These are phyloP conservation scores for Saccharomyces uvarum DNA, from an alignment of 1,139 yeast species.

Conservation along the genomic window DNA sequence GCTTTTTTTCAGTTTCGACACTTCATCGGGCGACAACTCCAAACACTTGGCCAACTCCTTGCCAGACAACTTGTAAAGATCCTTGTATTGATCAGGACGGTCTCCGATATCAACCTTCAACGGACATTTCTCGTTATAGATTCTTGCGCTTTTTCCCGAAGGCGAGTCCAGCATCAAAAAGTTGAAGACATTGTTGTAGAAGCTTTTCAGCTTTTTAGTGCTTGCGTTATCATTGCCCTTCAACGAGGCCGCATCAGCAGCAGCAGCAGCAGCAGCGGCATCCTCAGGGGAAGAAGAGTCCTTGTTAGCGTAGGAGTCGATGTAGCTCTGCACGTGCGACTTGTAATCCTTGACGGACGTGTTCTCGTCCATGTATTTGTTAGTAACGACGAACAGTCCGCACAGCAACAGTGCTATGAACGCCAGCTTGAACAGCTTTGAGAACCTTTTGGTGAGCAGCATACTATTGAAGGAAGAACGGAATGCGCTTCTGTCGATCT, in stretches of 20 bases:
- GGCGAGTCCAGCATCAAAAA: conserved; percentile 21
- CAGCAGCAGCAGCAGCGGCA: conserved; percentile 1
- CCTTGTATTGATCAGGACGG: conserved; percentile 19
- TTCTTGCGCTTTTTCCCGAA: conserved; percentile 18
- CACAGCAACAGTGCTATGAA: conserved; percentile 10
- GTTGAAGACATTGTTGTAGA: conserved; percentile 24
- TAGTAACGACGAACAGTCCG: conserved; percentile 10
- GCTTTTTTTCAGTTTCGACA: conserved; percentile 40
- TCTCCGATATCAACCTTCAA: conserved; percentile 23
- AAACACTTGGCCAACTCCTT: conserved; percentile 23
- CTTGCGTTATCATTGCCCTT: conserved; percentile 5
- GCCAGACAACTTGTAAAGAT: conserved; percentile 22
- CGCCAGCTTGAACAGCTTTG: conserved; percentile 17
- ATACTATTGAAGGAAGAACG: conserved; percentile 1
- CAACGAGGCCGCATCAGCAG: background rate
- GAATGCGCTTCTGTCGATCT: background rate
- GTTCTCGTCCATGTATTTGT: conserved; percentile 11
- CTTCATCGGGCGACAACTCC: conserved; percentile 42
- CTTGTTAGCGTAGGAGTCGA: background rate
- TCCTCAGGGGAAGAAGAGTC: background rate
- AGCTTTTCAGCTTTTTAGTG: conserved; percentile 14
- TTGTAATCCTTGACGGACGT: conserved; percentile 10
- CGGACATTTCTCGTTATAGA: conserved; percentile 19
- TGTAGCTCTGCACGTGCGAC: background rate
- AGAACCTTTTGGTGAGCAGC: conserved; percentile 16